Evolutionary conservation across 441 rosid species (phyloP), one percentile per base, ranked within the genome.

Genomic region (Hura crepitans): DNA sequence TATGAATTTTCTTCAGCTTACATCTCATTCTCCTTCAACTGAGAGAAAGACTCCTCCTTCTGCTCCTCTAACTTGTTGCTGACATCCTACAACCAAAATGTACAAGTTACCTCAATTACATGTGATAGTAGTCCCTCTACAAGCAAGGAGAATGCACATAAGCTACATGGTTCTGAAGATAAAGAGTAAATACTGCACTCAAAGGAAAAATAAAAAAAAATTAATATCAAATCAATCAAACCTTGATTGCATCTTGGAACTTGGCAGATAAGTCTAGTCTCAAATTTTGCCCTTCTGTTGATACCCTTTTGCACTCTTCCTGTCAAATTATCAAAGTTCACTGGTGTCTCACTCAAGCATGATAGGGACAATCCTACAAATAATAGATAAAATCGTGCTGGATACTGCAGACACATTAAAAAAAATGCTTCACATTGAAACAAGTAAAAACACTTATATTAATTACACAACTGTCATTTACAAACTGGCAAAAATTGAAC

Each of bases 241-340:
- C 98, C 97, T 89, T 89, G 63, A 93, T 91, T 55, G 97, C 97
- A 70, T 93, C 95, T 73, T 93, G 95, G 76, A 91, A 93, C 81
- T 86, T 91, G 75, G 87, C 49, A n/a, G 98, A 91, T 66, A 91
- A 75, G 73, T 93, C 97, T 68, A 87, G 75, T 82, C 98, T 91
- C 81, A 89, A 76, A 76, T 74, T 88, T 70, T 93, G 98, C 55
- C 98, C 95, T 78, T 93, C 96, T 33, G 85, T 85, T 28, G 96
- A 89, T 42, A 87, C 95, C 50, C 87, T 80, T 81, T 91, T 93
- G 84, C 97, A 93, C 75, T 93, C 98, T 72, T 86, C 98, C 98
- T 89, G 86, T 68, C 33, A 77, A 68, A 73, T 73, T 33, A 74
- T 47, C 45, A 70, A 64, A 33, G 70, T 15, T 60, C 17, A 62